Evolutionary conservation across 2,329 filamentous ascomycete genomes (phyloP).

Genomic region (Aaosphaeria pasadenensis): DNA sequence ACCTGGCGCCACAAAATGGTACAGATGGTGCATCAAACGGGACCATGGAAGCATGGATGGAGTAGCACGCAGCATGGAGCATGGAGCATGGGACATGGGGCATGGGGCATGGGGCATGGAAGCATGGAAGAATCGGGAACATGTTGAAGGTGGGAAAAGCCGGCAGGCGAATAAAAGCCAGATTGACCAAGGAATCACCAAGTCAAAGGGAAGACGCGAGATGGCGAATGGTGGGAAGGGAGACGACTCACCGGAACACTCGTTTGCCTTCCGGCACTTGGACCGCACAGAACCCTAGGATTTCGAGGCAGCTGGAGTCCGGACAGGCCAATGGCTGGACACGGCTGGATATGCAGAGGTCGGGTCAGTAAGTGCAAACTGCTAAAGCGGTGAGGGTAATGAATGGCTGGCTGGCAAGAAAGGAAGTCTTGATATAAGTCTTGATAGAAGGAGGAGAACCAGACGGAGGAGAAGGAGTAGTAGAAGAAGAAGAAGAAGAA

Average conservation of each 20-base stretch:
- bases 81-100: background rate
- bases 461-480: background rate
- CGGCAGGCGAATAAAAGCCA: background rate
- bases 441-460: background rate
- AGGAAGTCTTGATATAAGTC: too few species aligned
- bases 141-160: background rate
- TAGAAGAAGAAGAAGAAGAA: background rate
- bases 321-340: conserved; percentile 32
- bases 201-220: background rate
- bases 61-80: background rate
- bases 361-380: background rate
- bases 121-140: conserved; percentile 1
- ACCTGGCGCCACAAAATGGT: conserved; percentile 3
- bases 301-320: conserved; percentile 21
- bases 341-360: conserved; percentile 16
- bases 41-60: conserved; percentile 3
- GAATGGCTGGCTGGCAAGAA: background rate
- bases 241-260: conserved; percentile 31
- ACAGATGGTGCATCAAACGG: background rate
- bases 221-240: background rate
- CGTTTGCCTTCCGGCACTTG: conserved; percentile 22
- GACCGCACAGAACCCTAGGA: conserved; percentile 29
- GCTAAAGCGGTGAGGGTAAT: background rate
- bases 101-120: background rate
- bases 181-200: background rate